Base-by-base conservation (phyloP, 805 yeast species). In the Candida yuanshanica region DNA sequence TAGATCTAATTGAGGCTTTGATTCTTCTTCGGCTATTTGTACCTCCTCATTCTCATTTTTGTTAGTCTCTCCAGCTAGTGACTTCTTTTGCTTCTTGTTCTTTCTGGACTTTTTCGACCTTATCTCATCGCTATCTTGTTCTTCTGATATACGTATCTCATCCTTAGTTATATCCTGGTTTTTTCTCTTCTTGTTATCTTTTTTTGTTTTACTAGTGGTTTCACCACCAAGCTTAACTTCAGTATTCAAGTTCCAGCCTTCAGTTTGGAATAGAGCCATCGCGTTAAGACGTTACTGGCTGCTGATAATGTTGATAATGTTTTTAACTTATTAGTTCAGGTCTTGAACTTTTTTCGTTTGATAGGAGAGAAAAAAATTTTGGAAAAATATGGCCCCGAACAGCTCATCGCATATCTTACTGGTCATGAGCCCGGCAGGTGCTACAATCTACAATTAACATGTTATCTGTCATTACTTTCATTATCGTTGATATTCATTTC, bases 241-340 rank as follows among this genome's bases (percentile, higher is more conserved):
- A 43, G 68, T 64, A 36, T 78, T 75, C 39, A 87, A 58, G 48
- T 81, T 72, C 96, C 96, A 87, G 14, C 95, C 95, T 39, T 79
- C 86, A 17, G 83, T 89, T 57, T 81, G 74, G 56, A 87, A 87
- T 47, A 87, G 68, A 24, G 85, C 74, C 90, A 82, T 82, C 7
- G n/a, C 35, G 3, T 12, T 37, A 17, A 8, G 20, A 17, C 18
- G 12, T 18, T 9, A 31, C 8, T 23, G 25, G 25, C 25, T 23
- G 8, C 11, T 31, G 22, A 17, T 4, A 16, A 12, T 6, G 4
- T 5, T 4, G 21, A 29, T 14, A 4, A 13, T 6, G 4, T 3
- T 8, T 25, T n/a, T 27, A 5, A 11, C 4, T 9, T 26, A 16
- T 13, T 5, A 27, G 17, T 9, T 6, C 16, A 27, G 2, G 14